Conservation (phyloP, 176 grass and related monocot genomes). For the barley (Hordeum vulgare) region DNA sequence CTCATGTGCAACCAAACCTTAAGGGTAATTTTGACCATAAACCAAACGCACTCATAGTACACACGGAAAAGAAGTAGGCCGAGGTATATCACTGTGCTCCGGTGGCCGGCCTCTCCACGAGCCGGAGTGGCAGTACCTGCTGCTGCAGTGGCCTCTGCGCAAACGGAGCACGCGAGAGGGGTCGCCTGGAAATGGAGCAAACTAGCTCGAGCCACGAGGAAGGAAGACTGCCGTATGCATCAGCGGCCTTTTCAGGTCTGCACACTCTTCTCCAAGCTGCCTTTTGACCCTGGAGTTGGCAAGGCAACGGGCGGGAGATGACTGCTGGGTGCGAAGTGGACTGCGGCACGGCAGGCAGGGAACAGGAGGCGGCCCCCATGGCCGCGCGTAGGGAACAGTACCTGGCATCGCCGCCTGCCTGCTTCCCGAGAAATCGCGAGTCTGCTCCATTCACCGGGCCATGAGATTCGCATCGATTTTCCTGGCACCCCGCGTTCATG, state of each 20-base stretch:
- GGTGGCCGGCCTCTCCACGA: background rate
- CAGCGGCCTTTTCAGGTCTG: conserved; percentile 18
- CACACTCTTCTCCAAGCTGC: background rate
- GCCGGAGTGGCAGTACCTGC: background rate
- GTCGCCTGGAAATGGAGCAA: conserved; percentile 4
- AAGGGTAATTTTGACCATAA: background rate
- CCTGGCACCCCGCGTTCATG: background rate
- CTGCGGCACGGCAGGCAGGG: background rate
- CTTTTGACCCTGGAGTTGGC: conserved; percentile 16
- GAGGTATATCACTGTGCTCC: background rate
- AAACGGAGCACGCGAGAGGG: conserved; percentile 26
- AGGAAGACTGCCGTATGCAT: background rate
- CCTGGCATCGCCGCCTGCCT: background rate
- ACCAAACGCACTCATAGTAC: background rate
- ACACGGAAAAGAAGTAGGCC: background rate
- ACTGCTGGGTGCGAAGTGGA: background rate
- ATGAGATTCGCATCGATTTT: background rate
- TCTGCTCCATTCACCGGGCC: background rate
- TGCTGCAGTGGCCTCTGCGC: background rate
- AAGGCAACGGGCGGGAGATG: background rate
- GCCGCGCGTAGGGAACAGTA: conserved; percentile 14
- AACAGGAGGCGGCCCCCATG: background rate
- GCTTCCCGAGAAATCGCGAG: background rate
- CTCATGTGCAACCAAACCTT: too few relatives aligned
- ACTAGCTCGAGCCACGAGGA: background rate